These are phyloP conservation scores for Xylaria bambusicola DNA, from an alignment of 495 filamentous ascomycete species.

Conservation along the genomic window DNA sequence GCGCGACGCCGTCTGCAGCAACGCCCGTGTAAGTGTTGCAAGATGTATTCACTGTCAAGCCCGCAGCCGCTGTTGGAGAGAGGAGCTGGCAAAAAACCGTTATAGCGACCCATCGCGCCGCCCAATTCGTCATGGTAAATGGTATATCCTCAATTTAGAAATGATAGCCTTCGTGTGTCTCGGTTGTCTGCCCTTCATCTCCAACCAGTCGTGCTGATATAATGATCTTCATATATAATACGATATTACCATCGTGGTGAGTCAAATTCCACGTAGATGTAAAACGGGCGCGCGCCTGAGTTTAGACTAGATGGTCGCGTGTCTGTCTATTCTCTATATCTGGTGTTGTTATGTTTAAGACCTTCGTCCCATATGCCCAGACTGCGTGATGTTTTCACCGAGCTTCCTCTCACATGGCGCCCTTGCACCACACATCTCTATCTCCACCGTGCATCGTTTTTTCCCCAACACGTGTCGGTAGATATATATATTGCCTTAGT, in stretches of 20 bases:
- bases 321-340: background rate
- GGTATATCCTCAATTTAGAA: background rate
- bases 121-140: constrained; percentile 2
- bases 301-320: constrained; percentile 7
- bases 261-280: background rate
- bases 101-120: constrained; percentile 11
- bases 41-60: constrained; percentile 23
- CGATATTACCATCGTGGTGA: background rate
- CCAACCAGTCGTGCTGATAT: background rate
- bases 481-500: background rate
- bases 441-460: constrained; percentile 9
- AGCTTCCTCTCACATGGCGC: constrained; percentile 7
- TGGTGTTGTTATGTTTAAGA: background rate
- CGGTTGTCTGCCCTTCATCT: constrained; percentile 9
- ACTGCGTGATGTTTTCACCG: constrained; percentile 5
- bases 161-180: background rate
- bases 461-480: constrained; percentile 9
- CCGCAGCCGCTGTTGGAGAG: constrained; percentile 16
- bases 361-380: background rate
- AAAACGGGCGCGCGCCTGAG: background rate
- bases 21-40: constrained; percentile 30
- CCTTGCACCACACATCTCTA: constrained; percentile 10
- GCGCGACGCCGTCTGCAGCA: constrained; percentile 46
- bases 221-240: constrained; percentile 10
- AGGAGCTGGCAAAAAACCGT: constrained; percentile 25